Base-by-base conservation (phyloP, 2,329 filamentous ascomycete species). In the Lasiodiplodia sp. region DNA sequence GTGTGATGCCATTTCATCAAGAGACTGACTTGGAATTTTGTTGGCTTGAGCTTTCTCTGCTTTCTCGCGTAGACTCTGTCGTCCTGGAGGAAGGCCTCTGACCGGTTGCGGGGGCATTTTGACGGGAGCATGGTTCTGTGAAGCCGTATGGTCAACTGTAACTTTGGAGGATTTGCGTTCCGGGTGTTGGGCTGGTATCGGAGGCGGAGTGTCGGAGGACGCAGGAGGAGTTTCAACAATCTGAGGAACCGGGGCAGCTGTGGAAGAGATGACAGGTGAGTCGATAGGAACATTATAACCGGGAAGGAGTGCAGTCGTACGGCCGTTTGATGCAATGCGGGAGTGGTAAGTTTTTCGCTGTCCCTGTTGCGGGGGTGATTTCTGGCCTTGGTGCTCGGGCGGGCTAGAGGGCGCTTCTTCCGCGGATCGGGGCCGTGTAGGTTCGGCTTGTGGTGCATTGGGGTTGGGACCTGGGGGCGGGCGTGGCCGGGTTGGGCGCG, bases 1-100 rank as follows among this genome's bases (percentile, higher is more conserved):
- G 69, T 87, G 86, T 37, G 87, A 87, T 11, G 86, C 84, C 71
- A 92, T 86, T 37, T 94, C 91, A 71, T 89, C 89, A 23, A 91
- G 82, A 1, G 85, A 87, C 62, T 87, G 84, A 21, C 60, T 79
- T 73, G 76, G 71, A 25, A 75, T 69, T 70, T 79, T 73, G 80
- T 82, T 80, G 72, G 81, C 73, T 68, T 78, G 78, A 2, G 71
- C 68, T 56, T 76, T 75, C 18, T 73, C 72, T 31, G 71, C 68
- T 53, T 77, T 75, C 18, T 73, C 73, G 25, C 75, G 75, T 63
- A 77, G 68, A 21, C 56, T 69, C 14, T 74, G 70, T 38, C 40
- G 57, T 56, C 60, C 58, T 49, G 67, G 51, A 55, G 58, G 52
- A 31, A 51, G 67, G 66, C 51, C 51, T 7, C 58, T 11, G 16